These are phyloP conservation scores for Rhynchospora tenuis DNA, from an alignment of 176 grass and related monocot genomes.

Conservation along the genomic window DNA sequence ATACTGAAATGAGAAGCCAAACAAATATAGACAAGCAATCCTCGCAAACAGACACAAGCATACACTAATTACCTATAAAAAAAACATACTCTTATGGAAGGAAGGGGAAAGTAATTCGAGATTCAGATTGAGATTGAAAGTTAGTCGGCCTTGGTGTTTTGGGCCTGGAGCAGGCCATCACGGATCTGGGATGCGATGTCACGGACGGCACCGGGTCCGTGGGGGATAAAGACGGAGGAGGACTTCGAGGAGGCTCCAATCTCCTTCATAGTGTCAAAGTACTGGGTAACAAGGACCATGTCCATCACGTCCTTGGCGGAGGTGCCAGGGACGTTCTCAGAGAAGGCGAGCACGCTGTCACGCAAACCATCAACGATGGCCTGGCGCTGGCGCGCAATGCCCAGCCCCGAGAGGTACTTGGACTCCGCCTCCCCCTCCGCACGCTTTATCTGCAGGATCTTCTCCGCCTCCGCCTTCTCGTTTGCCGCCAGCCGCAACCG, in stretches of 20 bases:
- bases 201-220: constrained; percentile 64
- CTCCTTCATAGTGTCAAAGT: constrained; percentile 86
- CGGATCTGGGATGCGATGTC: constrained; percentile 66
- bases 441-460: constrained; percentile 80
- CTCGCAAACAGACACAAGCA: too few species aligned
- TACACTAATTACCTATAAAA: too few species aligned
- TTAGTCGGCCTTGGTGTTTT: neutral
- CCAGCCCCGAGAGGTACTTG: constrained; percentile 71
- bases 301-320: constrained; percentile 86
- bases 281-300: constrained; percentile 82
- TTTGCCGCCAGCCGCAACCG: constrained; percentile 71
- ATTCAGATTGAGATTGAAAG: too few species aligned
- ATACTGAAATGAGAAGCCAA: too few species aligned
- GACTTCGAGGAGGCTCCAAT: constrained; percentile 65
- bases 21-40: too few species aligned
- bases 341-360: constrained; percentile 80
- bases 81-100: too few species aligned
- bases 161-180: constrained; percentile 60
- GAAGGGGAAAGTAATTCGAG: too few species aligned
- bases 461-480: constrained; percentile 84
- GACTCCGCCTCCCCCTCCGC: constrained; percentile 85
- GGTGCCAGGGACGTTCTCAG: constrained; percentile 76
- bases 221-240: constrained; percentile 69
- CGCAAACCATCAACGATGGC: constrained; percentile 82
- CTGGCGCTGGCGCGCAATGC: constrained; percentile 84